Base-by-base conservation (phyloP, 805 yeast species). In the Yarrowia phangngaensis region DNA sequence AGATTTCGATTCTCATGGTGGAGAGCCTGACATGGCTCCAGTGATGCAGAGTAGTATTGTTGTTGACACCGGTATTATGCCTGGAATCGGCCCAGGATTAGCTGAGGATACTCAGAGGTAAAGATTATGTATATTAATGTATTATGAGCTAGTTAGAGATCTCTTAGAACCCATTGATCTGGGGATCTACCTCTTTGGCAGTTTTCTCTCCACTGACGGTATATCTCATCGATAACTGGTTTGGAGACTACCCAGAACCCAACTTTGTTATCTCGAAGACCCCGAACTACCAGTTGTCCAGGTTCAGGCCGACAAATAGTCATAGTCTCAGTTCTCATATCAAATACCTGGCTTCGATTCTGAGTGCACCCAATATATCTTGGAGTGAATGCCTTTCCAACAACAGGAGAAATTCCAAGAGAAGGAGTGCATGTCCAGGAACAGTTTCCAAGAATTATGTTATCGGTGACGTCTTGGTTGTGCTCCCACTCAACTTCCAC, bases 21-120 rank as follows among this genome's bases (percentile, higher is more conserved):
- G 32, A 3, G 24, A 19, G n/a, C n/a, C n/a, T 12, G 45, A 38
- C 8, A 38, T 38, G 45, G 32, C 45, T 8, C 45, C 45, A 2
- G 45, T 38, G 7, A 38, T 38, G 45, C 45, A 38, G 32, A 38
- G 45, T n/a, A n/a, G n/a, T 14, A 41, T 41, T 29, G 48, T 41
- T 12, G 48, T 41, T n/a, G 48, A 41, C 13, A 41, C 48, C 13
- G 35, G 35, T 6, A 41, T 41, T 17, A 29, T 30, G 34, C 48
- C 48, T 6, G 48, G 48, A 1, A 41, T 41, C 22, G 48, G 48
- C 1, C 48, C 20, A 16, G 48, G 48, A 2, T 13, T 38, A n/a
- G n/a, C n/a, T n/a, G n/a, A n/a, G n/a, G 9, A 22, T 22, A 22
- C 24, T 22, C 24, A 22, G n/a, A n/a, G n/a, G n/a, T n/a, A n/a